Evolutionary conservation across 2,329 filamentous ascomycete species (phyloP).

Genomic region (Cladosporium phlei): DNA sequence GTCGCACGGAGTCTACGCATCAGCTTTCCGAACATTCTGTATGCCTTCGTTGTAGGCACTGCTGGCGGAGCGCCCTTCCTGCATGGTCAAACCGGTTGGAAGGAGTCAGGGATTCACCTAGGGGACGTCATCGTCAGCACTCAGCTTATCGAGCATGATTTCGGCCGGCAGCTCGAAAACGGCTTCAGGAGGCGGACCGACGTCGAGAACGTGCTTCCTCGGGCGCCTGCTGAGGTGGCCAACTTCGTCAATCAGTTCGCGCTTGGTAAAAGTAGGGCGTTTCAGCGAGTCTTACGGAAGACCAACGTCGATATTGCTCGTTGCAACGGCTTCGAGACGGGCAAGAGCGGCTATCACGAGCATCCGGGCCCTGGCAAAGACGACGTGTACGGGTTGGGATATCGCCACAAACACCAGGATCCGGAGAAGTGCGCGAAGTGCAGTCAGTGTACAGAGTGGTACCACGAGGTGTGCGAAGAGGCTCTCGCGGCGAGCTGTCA

Average conservation of each 20-base stretch:
- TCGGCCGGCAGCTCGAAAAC: slow-evolving; percentile 25
- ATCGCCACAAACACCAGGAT: too few relatives aligned
- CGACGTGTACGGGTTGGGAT: too few relatives aligned
- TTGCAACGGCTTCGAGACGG: too few relatives aligned
- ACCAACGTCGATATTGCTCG: slow-evolving; percentile 4
- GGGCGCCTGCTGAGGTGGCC: slow-evolving; percentile 21
- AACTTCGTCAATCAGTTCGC: slow-evolving; percentile 19
- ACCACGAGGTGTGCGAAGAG: slow-evolving; percentile 15
- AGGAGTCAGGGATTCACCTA: slow-evolving; percentile 23
- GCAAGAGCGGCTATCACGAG: too few relatives aligned
- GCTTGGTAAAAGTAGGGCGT: slow-evolving; percentile 8
- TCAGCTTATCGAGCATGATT: slow-evolving; percentile 27
- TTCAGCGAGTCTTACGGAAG: slow-evolving; percentile 13
- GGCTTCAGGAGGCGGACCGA: slow-evolving; percentile 22
- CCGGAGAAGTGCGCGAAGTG: too few relatives aligned
- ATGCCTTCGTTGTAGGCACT: slow-evolving; percentile 22
- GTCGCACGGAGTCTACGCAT: slow-evolving; percentile 13
- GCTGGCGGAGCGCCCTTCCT: slow-evolving; percentile 17
- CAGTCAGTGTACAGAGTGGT: slow-evolving; percentile 13
- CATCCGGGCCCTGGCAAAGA: too few relatives aligned
- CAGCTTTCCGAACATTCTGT: slow-evolving; percentile 20
- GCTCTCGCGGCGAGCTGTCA: slow-evolving; percentile 8
- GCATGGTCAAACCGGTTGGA: slow-evolving; percentile 1
- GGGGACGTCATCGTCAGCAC: slow-evolving; percentile 33
- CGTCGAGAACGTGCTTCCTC: slow-evolving; percentile 18